Evolutionary conservation across 805 yeast species (phyloP).

Genomic region (Phaffomyces thermotolerans): DNA sequence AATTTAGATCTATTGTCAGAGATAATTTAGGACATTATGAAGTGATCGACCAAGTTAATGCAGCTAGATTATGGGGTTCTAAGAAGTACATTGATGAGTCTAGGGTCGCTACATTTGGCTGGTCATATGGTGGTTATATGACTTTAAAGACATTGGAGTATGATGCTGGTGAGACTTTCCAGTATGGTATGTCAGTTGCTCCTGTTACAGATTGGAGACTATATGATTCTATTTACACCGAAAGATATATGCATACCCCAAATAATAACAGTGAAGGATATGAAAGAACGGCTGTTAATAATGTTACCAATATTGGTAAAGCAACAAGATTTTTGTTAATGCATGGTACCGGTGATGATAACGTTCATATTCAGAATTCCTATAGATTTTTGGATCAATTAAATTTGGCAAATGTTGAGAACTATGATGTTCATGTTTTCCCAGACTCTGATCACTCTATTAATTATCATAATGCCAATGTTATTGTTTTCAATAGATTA

Average conservation of each 20-base stretch:
- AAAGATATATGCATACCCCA: conserved; percentile 88
- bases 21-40: conserved; percentile 79
- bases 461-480: conserved; percentile 63
- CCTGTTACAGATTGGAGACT: conserved; percentile 94
- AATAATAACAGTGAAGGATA: conserved; percentile 61
- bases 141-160: conserved; percentile 83
- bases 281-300: conserved; percentile 43
- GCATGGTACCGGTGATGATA: conserved; percentile 98
- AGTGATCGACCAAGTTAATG: conserved; percentile 78
- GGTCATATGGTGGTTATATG: conserved; percentile 96
- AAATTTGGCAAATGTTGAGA: conserved; percentile 68
- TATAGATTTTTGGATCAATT: conserved; percentile 69
- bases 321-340: conserved; percentile 69
- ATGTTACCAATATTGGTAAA: conserved; percentile 47
- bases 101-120: conserved; percentile 88
- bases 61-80: conserved; percentile 65
- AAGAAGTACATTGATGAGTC: conserved; percentile 58
- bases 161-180: conserved; percentile 69
- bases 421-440: conserved; percentile 71
- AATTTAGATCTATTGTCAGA: conserved; percentile 72
- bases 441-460: conserved; percentile 79
- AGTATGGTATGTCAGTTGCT: conserved; percentile 91
- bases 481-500: conserved; percentile 62
- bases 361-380: conserved; percentile 91
- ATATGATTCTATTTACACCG: conserved; percentile 92